phyloP scores from a whole-genome alignment of 2,329 filamentous ascomycete genomes.

The Neonectria magnoliae region DNA sequence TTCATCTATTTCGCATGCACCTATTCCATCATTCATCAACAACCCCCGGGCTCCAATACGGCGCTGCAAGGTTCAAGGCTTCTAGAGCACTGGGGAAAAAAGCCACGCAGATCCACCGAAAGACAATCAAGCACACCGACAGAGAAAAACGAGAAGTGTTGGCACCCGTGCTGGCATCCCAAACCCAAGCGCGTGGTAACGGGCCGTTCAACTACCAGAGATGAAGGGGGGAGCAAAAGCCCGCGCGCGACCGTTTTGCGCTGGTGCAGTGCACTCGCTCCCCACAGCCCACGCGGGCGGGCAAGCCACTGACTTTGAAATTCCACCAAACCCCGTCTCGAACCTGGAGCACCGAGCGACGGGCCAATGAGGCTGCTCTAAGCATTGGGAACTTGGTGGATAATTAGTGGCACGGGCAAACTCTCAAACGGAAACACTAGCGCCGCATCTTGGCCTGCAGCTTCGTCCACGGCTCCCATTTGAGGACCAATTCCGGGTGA shows the following conservation, averaged over 20 bases:
- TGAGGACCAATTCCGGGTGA: constrained; percentile 20
- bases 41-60: neutral
- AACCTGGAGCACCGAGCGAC: constrained; percentile 1
- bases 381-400: neutral
- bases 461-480: constrained; percentile 27
- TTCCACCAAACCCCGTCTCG: constrained; percentile 31
- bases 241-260: neutral
- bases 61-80: neutral
- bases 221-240: constrained; percentile 10
- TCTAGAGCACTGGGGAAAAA: constrained; percentile 1
- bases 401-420: constrained; percentile 23
- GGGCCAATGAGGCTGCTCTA: constrained; percentile 4
- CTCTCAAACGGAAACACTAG: constrained; percentile 49
- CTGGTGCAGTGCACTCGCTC: neutral
- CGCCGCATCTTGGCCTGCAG: constrained; percentile 43
- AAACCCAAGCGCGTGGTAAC: neutral
- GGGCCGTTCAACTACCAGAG: constrained; percentile 6
- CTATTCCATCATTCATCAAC: neutral
- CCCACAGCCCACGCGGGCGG: constrained; percentile 11
- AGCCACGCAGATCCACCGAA: neutral
- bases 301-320: constrained; percentile 20
- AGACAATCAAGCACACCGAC: neutral
- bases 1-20: neutral
- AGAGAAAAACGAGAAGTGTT: neutral
- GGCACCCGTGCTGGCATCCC: neutral